Base-by-base conservation (phyloP, 352 stramenopile species). In the Saprolegnia parasitica region DNA sequence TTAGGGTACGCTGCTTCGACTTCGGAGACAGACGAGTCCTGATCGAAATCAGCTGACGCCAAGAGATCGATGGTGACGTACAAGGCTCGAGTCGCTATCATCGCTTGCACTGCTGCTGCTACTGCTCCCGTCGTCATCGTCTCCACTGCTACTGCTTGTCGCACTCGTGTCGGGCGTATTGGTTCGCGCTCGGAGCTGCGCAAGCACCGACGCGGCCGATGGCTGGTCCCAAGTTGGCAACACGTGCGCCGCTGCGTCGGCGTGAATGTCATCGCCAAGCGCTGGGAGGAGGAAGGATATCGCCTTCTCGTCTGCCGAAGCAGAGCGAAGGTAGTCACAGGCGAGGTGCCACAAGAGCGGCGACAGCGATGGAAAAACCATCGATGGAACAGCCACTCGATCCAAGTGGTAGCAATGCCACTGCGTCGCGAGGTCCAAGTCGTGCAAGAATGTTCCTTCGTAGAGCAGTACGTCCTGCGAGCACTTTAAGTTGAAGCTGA, bases 381-480 rank as follows among this genome's bases (percentile, higher is more conserved):
- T 67, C 39, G 74, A 49, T 13, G 80, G 67, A 16, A 67, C 49
- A 9, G 80, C 72, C 20, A 57, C 39, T 20, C 74, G 56, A 39
- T 85, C 78, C 26, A 77, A 74, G 10, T 62, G 50, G 50, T 80
- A 70, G 52, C 75, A 81, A 1, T 23, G 68, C 18, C 81, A 26
- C 20, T 83, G 78, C 46, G 60, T 80, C 23, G 57, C 37, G 13
- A 83, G 76, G 72, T 83, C 72, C 35, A 81, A 77, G 6, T 71
- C 71, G 0, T 74, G 74, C 10, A 85, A 61, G 26, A 85, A 83
- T 60, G 80, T 79, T 20, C 78, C 78, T 21, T 76, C 67, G 54
- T 81, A 85, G 46, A 73, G 72, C 26, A 85, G 77, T 49, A 75
- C 76, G 56, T 85, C 78, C 47, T 80, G 68, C 0, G 71, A 10